Percentiles rank a stretch among this genome's conserved stretches.
phyloP scores from a whole-genome alignment of 495 filamentous ascomycete species.

The Hypoxylon trugodes region DNA sequence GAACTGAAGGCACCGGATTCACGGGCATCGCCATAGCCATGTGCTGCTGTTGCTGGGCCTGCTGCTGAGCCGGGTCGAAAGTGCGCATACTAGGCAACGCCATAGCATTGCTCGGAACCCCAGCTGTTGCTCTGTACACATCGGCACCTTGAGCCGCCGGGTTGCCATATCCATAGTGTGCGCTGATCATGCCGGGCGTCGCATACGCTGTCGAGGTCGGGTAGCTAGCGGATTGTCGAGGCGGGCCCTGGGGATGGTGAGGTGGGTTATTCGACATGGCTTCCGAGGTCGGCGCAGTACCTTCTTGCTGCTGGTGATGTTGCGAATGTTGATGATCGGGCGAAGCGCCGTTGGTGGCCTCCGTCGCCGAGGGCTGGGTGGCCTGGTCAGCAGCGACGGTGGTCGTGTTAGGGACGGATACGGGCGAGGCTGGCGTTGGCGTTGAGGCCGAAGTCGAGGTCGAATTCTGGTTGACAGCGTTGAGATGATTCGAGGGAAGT shows the following conservation, averaged over 20 bases:
- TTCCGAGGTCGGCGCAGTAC: slow-evolving; percentile 44
- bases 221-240: slow-evolving; percentile 62
- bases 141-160: slow-evolving; percentile 53
- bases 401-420: slow-evolving; percentile 6
- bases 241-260: slow-evolving; percentile 53
- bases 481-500: slow-evolving; percentile 26
- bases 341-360: slow-evolving; percentile 27
- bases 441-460: slow-evolving; percentile 19
- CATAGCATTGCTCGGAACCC: slow-evolving; percentile 59
- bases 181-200: slow-evolving; percentile 54
- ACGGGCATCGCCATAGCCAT: slow-evolving; percentile 46
- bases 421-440: slow-evolving; percentile 22
- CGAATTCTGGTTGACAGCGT: slow-evolving; percentile 16
- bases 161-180: slow-evolving; percentile 65
- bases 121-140: slow-evolving; percentile 59
- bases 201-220: slow-evolving; percentile 65
- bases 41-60: slow-evolving; percentile 55
- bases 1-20: slow-evolving; percentile 40
- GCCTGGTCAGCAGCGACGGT: slow-evolving; percentile 24
- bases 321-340: slow-evolving; percentile 24
- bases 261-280: slow-evolving; percentile 60
- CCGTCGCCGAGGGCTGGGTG: slow-evolving; percentile 25
- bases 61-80: slow-evolving; percentile 58
- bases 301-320: slow-evolving; percentile 31
- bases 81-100: slow-evolving; percentile 74